Conservation (phyloP, 768 basidiomycete species). For the Termitomyces sp. region DNA sequence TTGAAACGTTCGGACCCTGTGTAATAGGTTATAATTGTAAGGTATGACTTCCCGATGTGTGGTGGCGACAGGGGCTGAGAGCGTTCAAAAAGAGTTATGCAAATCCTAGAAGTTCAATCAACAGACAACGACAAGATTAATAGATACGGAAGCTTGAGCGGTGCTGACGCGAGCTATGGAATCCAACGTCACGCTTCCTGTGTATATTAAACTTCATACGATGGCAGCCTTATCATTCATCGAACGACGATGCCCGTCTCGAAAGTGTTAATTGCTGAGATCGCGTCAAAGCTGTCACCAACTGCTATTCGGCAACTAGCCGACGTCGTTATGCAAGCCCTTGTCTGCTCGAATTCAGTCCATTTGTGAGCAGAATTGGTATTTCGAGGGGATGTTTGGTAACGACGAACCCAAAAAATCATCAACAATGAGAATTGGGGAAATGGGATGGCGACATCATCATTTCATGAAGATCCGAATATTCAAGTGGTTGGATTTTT, state of each 20-base stretch:
- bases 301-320: conserved; percentile 25
- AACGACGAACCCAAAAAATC: conserved; percentile 27
- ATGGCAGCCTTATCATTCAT: conserved; percentile 37
- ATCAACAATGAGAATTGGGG: conserved; percentile 29
- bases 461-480: conserved; percentile 32
- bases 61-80: conserved; percentile 26
- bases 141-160: conserved; percentile 31
- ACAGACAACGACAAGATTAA: conserved; percentile 8
- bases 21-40: conserved; percentile 38
- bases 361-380: conserved; percentile 24
- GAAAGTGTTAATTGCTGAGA: conserved; percentile 23
- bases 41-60: conserved; percentile 39
- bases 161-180: conserved; percentile 34
- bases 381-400: conserved; percentile 1
- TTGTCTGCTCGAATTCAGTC: conserved; percentile 32
- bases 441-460: conserved; percentile 37
- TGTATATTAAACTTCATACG: not conserved
- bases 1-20: conserved; percentile 14
- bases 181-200: not conserved
- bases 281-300: conserved; percentile 20
- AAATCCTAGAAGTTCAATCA: conserved; percentile 19
- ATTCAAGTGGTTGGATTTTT: conserved; percentile 27
- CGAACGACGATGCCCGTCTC: conserved; percentile 28
- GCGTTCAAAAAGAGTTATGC: conserved; percentile 26
- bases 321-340: conserved; percentile 34